Conservation (phyloP, 2,329 filamentous ascomycete species). For the Talaromyces sp. region DNA sequence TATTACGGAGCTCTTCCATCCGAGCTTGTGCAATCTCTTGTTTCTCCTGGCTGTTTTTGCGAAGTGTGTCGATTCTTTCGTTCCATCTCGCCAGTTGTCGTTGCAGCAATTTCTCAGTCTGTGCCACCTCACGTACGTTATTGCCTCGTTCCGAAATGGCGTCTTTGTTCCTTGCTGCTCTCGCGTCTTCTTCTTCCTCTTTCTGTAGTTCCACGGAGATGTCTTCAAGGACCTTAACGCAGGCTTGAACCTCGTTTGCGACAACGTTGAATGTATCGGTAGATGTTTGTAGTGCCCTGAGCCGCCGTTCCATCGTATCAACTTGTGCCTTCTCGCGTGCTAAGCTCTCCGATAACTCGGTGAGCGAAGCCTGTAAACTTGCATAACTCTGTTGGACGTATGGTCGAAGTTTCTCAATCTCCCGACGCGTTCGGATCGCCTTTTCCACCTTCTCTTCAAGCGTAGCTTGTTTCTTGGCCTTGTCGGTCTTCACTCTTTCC, state of each 20-base stretch:
- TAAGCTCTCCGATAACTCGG: conserved; percentile 77
- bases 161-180: conserved; percentile 78
- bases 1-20: conserved; percentile 82
- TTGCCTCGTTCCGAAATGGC: conserved; percentile 84
- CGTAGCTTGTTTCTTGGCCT: conserved; percentile 67
- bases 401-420: conserved; percentile 83
- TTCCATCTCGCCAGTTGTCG: conserved; percentile 83
- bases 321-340: conserved; percentile 78
- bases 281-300: conserved; percentile 87
- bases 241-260: conserved; percentile 77
- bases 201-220: conserved; percentile 79
- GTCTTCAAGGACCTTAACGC: conserved; percentile 86
- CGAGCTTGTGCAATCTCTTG: conserved; percentile 76
- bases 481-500: conserved; percentile 78
- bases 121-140: conserved; percentile 86
- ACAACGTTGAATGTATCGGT: conserved; percentile 86
- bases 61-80: conserved; percentile 79
- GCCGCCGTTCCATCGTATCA: conserved; percentile 79
- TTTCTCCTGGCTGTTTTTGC: conserved; percentile 77
- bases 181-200: conserved; percentile 84
- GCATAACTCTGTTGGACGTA: conserved; percentile 89
- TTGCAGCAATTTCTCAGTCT: conserved; percentile 78
- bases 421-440: conserved; percentile 69
- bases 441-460: conserved; percentile 53
- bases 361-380: conserved; percentile 75